Conservation (phyloP, 108 stramenopile genomes). For the Cyclotella atomus region DNA sequence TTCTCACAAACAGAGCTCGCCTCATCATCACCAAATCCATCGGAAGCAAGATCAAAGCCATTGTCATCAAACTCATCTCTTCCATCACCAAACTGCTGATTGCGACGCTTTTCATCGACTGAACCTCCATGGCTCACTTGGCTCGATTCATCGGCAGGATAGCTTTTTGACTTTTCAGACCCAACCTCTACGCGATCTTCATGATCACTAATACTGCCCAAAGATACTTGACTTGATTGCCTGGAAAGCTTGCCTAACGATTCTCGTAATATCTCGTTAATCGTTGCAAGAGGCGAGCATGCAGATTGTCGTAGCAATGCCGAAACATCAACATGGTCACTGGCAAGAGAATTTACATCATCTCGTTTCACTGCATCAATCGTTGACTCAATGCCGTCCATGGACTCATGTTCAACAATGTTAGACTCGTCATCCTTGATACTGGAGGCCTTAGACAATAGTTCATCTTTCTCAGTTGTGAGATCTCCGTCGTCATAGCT, state of each 20-base stretch:
- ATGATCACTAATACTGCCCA: neutral
- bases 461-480: neutral
- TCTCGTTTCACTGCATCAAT: neutral
- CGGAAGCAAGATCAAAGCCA: neutral
- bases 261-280: constrained; percentile 3
- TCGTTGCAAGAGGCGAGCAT: constrained; percentile 8
- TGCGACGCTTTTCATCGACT: neutral
- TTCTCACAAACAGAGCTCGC: no score
- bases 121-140: constrained; percentile 1
- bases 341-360: constrained; percentile 4
- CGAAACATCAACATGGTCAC: constrained; percentile 25
- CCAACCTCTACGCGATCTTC: neutral
- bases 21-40: constrained; percentile 5
- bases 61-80: neutral
- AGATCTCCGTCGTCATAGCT: neutral
- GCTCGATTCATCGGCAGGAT: constrained; percentile 10
- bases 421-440: constrained; percentile 1
- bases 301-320: constrained; percentile 14
- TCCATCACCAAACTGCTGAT: neutral
- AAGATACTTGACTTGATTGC: neutral
- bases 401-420: neutral
- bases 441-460: neutral
- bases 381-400: neutral
- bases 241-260: constrained; percentile 1
- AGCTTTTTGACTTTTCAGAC: neutral